Percentiles rank a stretch among this genome's conserved stretches.
Conservation (phyloP, 2,329 filamentous ascomycete species). For the Cyanodermella asteris region DNA sequence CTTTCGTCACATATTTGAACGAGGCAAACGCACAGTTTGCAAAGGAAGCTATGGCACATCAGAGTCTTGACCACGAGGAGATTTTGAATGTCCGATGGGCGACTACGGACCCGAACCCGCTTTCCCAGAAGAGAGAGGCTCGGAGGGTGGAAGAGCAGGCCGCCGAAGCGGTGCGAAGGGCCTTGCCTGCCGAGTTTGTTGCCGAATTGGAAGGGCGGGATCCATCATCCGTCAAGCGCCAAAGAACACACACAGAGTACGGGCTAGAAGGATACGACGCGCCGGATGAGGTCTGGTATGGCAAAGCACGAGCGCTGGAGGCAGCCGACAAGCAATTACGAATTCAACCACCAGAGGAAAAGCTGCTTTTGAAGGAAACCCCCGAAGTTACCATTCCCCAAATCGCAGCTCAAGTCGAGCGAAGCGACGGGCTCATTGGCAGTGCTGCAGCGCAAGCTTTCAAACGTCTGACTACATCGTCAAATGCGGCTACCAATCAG, state of each 20-base stretch:
- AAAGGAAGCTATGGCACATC: constrained; percentile 89
- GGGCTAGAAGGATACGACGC: constrained; percentile 82
- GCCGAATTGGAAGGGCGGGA: constrained; percentile 86
- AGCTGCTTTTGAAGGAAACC: constrained; percentile 23
- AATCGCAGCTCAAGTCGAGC: constrained; percentile 26
- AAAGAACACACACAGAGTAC: constrained; percentile 75
- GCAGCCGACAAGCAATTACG: constrained; percentile 26
- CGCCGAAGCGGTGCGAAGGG: constrained; percentile 73
- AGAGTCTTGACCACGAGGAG: constrained; percentile 75
- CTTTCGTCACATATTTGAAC: constrained; percentile 84
- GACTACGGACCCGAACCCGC: constrained; percentile 84
- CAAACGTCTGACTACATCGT: constrained; percentile 20
- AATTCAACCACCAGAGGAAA: constrained; percentile 33
- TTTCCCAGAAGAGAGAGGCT: constrained; percentile 81
- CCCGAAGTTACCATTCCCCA: constrained; percentile 18
- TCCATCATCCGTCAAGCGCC: constrained; percentile 64
- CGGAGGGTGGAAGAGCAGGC: constrained; percentile 83
- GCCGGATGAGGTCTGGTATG: constrained; percentile 84
- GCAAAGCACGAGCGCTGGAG: constrained; percentile 49
- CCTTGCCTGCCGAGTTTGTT: constrained; percentile 73
- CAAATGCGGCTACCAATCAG: constrained; percentile 23
- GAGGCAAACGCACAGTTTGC: constrained; percentile 79
- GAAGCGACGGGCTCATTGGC: constrained; percentile 67
- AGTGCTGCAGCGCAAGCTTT: constrained; percentile 48
- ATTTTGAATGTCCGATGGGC: constrained; percentile 94